A percentile compares a stretch with the other conserved stretches of the same genome.
Evolutionary conservation across 202 grass and related monocot genomes (phyloP).

Genomic region (Setaria viridis): DNA sequence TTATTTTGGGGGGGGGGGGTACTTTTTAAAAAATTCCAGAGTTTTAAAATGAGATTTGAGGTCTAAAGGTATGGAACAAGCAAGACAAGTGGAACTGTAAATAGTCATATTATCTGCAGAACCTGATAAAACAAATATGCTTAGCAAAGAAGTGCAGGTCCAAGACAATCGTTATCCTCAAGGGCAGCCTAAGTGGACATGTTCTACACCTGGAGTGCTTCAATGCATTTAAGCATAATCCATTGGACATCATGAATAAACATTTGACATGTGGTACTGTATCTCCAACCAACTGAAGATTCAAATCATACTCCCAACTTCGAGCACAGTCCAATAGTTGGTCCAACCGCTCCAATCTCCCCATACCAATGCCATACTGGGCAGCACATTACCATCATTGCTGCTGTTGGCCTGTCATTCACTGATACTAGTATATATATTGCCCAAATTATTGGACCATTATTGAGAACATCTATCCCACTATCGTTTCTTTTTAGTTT

Average conservation of each 20-base stretch:
- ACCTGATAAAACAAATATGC: neutral
- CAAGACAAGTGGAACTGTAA: neutral
- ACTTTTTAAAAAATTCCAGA: neutral
- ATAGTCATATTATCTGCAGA: slow-evolving; percentile 27
- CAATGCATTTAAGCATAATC: slow-evolving; percentile 26
- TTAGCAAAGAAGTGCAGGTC: neutral
- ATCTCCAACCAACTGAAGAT: slow-evolving; percentile 31
- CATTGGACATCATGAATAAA: slow-evolving; percentile 12
- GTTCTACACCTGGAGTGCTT: slow-evolving; percentile 14
- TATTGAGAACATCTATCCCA: slow-evolving; percentile 34
- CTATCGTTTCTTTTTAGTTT: slow-evolving; percentile 16
- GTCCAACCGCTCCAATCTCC: slow-evolving; percentile 18
- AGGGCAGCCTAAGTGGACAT: slow-evolving; percentile 7
- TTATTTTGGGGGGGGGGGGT: too few relatives aligned
- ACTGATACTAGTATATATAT: slow-evolving; percentile 32
- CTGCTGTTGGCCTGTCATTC: slow-evolving; percentile 26
- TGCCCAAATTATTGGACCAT: slow-evolving; percentile 47
- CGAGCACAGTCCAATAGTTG: neutral
- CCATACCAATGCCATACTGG: slow-evolving; percentile 30
- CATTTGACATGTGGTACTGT: slow-evolving; percentile 21
- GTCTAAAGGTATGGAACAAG: slow-evolving; percentile 1
- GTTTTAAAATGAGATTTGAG: slow-evolving; percentile 1
- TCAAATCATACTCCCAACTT: slow-evolving; percentile 29
- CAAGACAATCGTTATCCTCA: neutral
- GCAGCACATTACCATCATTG: slow-evolving; percentile 42